A percentile compares a stretch with the other conserved stretches of the same genome.
Conservation (phyloP, 768 basidiomycete genomes). For the Trametes gibbosa region DNA sequence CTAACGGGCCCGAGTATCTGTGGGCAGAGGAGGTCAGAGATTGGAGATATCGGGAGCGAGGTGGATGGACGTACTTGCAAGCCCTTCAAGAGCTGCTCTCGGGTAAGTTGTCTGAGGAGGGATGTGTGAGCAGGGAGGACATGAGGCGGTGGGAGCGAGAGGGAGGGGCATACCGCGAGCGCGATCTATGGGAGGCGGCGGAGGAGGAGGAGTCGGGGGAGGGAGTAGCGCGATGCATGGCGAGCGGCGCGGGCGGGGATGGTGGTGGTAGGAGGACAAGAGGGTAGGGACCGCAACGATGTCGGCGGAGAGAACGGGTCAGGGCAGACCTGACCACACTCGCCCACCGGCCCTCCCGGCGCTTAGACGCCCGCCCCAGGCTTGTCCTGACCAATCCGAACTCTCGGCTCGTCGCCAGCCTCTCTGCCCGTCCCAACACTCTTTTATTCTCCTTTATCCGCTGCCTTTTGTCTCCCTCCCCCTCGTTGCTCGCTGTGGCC, state of each 20-base stretch:
- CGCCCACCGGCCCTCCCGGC: constrained; percentile 21
- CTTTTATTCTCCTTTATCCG: constrained; percentile 4
- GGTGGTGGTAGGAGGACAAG: constrained; percentile 40
- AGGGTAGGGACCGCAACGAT: constrained; percentile 36
- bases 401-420: constrained; percentile 20
- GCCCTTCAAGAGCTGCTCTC: constrained; percentile 37
- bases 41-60: constrained; percentile 21
- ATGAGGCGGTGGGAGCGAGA: constrained; percentile 24
- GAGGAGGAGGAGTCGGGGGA: constrained; percentile 26
- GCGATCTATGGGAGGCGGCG: constrained; percentile 25
- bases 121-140: constrained; percentile 17
- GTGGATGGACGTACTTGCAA: constrained; percentile 35
- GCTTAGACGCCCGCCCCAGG: constrained; percentile 1
- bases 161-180: constrained; percentile 33
- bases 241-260: constrained; percentile 25
- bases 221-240: constrained; percentile 32
- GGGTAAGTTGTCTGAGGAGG: constrained; percentile 24
- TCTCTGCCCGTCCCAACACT: constrained; percentile 8
- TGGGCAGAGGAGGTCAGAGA: not conserved
- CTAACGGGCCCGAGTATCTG: constrained; percentile 42
- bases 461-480: constrained; percentile 11
- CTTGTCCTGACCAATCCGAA: constrained; percentile 19
- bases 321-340: constrained; percentile 24
- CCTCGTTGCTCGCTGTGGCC: not conserved
- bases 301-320: constrained; percentile 29